Evolutionary conservation across 1,284 basidiomycete species (phyloP).

Genomic region (Singerocomus rubriflavus): DNA sequence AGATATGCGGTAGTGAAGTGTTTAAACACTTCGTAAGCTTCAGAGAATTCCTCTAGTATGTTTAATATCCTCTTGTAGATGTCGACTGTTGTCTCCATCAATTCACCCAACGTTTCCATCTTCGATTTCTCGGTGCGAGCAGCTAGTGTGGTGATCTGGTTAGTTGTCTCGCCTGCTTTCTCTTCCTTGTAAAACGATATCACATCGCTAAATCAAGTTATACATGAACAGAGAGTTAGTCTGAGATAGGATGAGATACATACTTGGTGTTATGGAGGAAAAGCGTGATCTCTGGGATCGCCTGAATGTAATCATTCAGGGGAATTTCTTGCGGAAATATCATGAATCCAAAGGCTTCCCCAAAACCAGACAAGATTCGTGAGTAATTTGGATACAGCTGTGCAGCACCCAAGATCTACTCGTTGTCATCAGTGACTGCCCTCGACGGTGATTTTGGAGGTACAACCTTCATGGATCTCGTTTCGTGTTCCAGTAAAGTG

Average conservation of each 20-base stretch:
- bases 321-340: slow-evolving; percentile 28
- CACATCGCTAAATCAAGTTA: slow-evolving; percentile 31
- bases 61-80: slow-evolving; percentile 17
- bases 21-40: slow-evolving; percentile 20
- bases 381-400: slow-evolving; percentile 27
- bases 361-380: slow-evolving; percentile 26
- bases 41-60: slow-evolving; percentile 21
- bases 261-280: slow-evolving; percentile 36
- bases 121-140: slow-evolving; percentile 22
- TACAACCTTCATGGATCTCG: slow-evolving; percentile 17
- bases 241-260: slow-evolving; percentile 4
- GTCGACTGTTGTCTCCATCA: slow-evolving; percentile 24
- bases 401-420: slow-evolving; percentile 12
- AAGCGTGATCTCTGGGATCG: slow-evolving; percentile 31
- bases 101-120: slow-evolving; percentile 19
- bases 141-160: slow-evolving; percentile 33
- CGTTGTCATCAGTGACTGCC: neutral
- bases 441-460: neutral
- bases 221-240: neutral
- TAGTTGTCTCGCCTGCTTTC: slow-evolving; percentile 31
- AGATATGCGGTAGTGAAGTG: slow-evolving; percentile 18
- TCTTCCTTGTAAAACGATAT: slow-evolving; percentile 45
- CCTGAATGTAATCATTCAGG: slow-evolving; percentile 30
- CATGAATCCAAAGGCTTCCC: slow-evolving; percentile 26
- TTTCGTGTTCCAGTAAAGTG: slow-evolving; percentile 29